Evolutionary conservation across 2,329 filamentous ascomycete genomes (phyloP).

Genomic region (Fusarium verrucosum): DNA sequence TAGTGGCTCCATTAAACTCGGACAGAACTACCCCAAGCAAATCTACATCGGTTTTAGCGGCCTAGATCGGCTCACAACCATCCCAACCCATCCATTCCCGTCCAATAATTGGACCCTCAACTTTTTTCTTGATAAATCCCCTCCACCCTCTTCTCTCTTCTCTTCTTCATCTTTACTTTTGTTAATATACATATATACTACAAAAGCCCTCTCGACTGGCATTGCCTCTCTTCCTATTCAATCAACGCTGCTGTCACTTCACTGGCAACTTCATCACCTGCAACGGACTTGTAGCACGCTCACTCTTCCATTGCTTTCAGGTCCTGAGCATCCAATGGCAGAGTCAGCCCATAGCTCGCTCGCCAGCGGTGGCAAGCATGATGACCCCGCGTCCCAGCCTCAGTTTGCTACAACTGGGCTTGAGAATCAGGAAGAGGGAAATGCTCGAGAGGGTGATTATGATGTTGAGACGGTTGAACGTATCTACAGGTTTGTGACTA

Average conservation of each 20-base stretch:
- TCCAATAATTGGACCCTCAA: slow-evolving; percentile 8
- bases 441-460: slow-evolving; percentile 53
- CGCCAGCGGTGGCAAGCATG: slow-evolving; percentile 48
- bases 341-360: slow-evolving; percentile 45
- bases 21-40: slow-evolving; percentile 22
- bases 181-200: background rate
- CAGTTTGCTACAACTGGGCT: slow-evolving; percentile 34
- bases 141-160: slow-evolving; percentile 12
- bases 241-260: background rate
- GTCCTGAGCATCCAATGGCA: slow-evolving; percentile 57
- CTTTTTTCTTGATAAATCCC: slow-evolving; percentile 23
- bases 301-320: slow-evolving; percentile 62
- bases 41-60: slow-evolving; percentile 35
- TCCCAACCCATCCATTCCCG: too few species aligned
- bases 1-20: slow-evolving; percentile 13
- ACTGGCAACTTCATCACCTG: slow-evolving; percentile 1
- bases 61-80: slow-evolving; percentile 38
- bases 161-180: background rate
- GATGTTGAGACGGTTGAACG: slow-evolving; percentile 62
- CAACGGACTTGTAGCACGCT: slow-evolving; percentile 58
- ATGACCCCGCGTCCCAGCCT: slow-evolving; percentile 34
- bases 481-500: slow-evolving; percentile 56
- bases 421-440: slow-evolving; percentile 46
- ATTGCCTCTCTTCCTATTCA: slow-evolving; percentile 36
- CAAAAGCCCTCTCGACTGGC: slow-evolving; percentile 33